Evolutionary conservation across 2,329 filamentous ascomycete genomes (phyloP), one percentile per base, ranked within the genome.

Genomic region (Hypomyces rosellus): DNA sequence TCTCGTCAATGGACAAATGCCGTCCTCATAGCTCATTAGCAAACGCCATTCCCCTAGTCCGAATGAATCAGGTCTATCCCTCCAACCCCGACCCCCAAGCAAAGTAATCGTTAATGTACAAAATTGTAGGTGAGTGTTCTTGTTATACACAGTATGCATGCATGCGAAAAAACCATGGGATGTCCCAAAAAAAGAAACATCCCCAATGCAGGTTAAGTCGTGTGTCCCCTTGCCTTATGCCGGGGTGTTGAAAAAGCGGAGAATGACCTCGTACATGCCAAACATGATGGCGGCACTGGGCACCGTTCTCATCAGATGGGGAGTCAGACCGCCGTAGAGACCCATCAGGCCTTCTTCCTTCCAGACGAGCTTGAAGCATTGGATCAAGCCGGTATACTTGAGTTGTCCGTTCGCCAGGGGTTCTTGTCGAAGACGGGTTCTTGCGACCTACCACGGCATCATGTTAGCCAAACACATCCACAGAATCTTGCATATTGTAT

Each of bases 281-380:
- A 96, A 96, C 88, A 95, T 96, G 67, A 97, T 95, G 58, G 88
- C 90, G 7, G 92, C 90, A 59, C 88, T 93, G 1, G 92, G 92
- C 5, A 96, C 91, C 6, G 91, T 91, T 54, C 91, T 80, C 69
- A 96, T 81, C 61, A 97, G 81, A 65, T 97, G 92, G 43, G 92
- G 90, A 13, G 91, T 95, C 62, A 97, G 75, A 15, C 91, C 91
- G 50, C 92, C 91, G 64, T 96, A 97, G 54, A 97, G 74, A 33
- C 86, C 88, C 43, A 84, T 81, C 68, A 96, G 77, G 44, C 91
- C 89, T 67, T 96, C 92, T 63, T 96, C 89, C 62, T 85, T 86
- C 79, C 84, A 92, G 41, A 96, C 86, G 15, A 89, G 78, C 65
- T 82, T 83, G 75, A 96, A 95, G 72, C 90, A 96, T 66, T 95